Evolutionary conservation across 2,329 filamentous ascomycete species (phyloP).

Genomic region (Cercospora janseana): DNA sequence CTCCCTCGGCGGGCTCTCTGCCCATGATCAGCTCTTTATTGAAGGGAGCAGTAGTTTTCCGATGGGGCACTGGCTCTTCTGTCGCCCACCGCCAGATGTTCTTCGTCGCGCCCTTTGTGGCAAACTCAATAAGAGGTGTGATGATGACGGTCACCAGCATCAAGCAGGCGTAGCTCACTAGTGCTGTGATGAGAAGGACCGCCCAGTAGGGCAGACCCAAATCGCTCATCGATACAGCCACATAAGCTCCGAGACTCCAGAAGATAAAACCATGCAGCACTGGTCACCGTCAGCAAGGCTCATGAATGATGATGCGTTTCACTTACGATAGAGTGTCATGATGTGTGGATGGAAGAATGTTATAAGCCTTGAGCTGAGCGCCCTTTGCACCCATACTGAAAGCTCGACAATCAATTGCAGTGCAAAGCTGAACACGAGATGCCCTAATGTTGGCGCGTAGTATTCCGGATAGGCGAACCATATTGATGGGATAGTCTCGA

Average conservation of each 20-base stretch:
- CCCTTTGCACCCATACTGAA: slow-evolving; percentile 42
- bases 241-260: slow-evolving; percentile 44
- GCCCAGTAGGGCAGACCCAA: slow-evolving; percentile 37
- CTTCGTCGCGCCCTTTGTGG: slow-evolving; percentile 25
- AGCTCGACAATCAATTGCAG: slow-evolving; percentile 41
- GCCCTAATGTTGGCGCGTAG: slow-evolving; percentile 46
- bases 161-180: slow-evolving; percentile 37
- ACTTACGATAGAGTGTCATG: slow-evolving; percentile 48
- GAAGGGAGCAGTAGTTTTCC: slow-evolving; percentile 29
- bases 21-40: slow-evolving; percentile 27
- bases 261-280: slow-evolving; percentile 50
- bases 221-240: slow-evolving; percentile 38
- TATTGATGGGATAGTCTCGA: slow-evolving; percentile 44
- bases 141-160: slow-evolving; percentile 22
- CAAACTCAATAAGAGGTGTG: slow-evolving; percentile 27
- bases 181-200: slow-evolving; percentile 38
- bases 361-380: slow-evolving; percentile 43
- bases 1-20: slow-evolving; percentile 14
- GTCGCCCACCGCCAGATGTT: slow-evolving; percentile 32
- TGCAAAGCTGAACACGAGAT: slow-evolving; percentile 41
- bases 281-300: slow-evolving; percentile 6
- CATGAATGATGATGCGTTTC: background rate
- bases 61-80: slow-evolving; percentile 28
- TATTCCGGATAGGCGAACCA: slow-evolving; percentile 50
- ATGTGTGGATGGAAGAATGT: slow-evolving; percentile 49